These are phyloP conservation scores for Trichopus zeylanicus DNA, from an alignment of 116 monocot genomes.

Conservation along the genomic window DNA sequence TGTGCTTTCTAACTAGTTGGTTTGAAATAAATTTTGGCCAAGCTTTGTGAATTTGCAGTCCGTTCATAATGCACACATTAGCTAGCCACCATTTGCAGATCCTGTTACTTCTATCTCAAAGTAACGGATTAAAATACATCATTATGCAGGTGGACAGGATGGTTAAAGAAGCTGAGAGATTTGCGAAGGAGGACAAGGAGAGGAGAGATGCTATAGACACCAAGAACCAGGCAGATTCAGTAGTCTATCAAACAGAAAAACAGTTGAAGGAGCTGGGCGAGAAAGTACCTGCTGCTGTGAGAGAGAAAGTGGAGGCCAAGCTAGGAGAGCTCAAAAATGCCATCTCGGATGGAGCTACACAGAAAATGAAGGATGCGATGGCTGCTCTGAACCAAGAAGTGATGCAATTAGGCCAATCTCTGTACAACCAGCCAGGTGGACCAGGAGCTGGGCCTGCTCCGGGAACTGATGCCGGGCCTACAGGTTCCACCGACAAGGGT, in stretches of 20 bases:
- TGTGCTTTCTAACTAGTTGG: too few species aligned
- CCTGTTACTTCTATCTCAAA: too few species aligned
- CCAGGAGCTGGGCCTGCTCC: constrained; percentile 25
- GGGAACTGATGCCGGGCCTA: constrained; percentile 27
- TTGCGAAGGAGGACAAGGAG: constrained; percentile 96
- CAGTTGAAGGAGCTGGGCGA: constrained; percentile 92
- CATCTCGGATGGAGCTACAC: constrained; percentile 44
- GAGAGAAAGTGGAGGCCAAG: constrained; percentile 82
- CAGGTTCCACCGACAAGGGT: constrained; percentile 28
- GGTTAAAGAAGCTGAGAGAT: constrained; percentile 93
- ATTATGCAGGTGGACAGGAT: constrained; percentile 70
- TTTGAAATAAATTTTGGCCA: too few species aligned
- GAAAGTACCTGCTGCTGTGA: constrained; percentile 71
- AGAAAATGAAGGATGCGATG: constrained; percentile 84
- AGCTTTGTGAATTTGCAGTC: too few species aligned
- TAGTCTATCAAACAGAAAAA: constrained; percentile 91
- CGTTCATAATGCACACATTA: too few species aligned
- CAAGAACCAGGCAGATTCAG: constrained; percentile 91
- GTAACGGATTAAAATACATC: too few species aligned
- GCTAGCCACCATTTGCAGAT: too few species aligned
- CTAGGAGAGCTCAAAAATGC: constrained; percentile 76
- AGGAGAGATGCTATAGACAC: constrained; percentile 95
- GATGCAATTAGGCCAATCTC: constrained; percentile 92
- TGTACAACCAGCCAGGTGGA: constrained; percentile 87
- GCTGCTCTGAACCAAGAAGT: constrained; percentile 91